A percentile compares a stretch with the other conserved stretches of the same genome.
Conservation (phyloP, 2,329 filamentous ascomycete genomes). For the Didymella segeticola region DNA sequence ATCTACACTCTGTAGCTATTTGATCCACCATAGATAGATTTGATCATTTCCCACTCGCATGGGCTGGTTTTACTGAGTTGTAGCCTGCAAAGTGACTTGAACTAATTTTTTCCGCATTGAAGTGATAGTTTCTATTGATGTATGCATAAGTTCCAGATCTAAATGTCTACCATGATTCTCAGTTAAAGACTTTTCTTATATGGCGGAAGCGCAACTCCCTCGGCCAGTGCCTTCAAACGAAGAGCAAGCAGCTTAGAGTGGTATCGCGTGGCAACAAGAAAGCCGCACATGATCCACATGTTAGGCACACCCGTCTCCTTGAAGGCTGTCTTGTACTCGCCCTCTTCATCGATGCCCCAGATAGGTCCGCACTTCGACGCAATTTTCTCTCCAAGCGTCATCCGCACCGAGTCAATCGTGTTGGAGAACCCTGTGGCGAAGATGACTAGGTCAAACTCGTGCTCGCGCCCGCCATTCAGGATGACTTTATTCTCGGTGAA, state of each 20-base stretch:
- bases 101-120: too few species aligned
- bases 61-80: too few species aligned
- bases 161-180: not conserved
- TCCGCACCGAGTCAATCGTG: slow-evolving; percentile 67
- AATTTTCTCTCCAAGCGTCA: slow-evolving; percentile 68
- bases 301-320: slow-evolving; percentile 16
- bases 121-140: too few species aligned
- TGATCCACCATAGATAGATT: too few species aligned
- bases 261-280: slow-evolving; percentile 5
- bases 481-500: slow-evolving; percentile 55
- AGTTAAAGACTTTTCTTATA: slow-evolving; percentile 2
- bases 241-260: slow-evolving; percentile 15
- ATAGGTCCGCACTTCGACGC: slow-evolving; percentile 62
- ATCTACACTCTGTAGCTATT: too few species aligned
- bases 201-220: slow-evolving; percentile 5
- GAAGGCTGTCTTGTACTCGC: slow-evolving; percentile 32
- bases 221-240: slow-evolving; percentile 12
- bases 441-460: slow-evolving; percentile 68
- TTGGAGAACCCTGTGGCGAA: slow-evolving; percentile 65
- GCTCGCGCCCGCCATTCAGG: slow-evolving; percentile 59
- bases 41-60: too few species aligned
- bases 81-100: too few species aligned
- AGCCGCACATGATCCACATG: slow-evolving; percentile 15
- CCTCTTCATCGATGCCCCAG: slow-evolving; percentile 47
- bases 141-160: too few species aligned